A percentile compares a stretch with the other conserved stretches of the same genome.
Conservation (phyloP, 495 filamentous ascomycete genomes). For the Aspergillus diversus region DNA sequence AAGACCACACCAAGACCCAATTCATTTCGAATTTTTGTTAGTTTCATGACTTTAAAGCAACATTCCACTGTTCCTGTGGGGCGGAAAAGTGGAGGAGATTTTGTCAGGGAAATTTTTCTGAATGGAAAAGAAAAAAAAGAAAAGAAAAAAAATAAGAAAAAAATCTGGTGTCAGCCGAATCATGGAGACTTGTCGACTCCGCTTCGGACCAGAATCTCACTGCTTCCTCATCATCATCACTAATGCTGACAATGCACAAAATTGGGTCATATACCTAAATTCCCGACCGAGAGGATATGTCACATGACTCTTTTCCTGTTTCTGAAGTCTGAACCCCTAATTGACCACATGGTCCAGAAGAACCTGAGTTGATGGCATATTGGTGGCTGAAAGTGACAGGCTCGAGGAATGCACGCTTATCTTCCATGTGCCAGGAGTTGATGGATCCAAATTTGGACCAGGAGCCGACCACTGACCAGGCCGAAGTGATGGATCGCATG, state of each 20-base stretch:
- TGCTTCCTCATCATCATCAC: background rate
- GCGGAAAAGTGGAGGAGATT: background rate
- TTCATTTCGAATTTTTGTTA: background rate
- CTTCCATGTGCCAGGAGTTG: no score
- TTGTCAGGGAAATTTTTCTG: background rate
- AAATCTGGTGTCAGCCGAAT: background rate
- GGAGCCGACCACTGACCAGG: no score
- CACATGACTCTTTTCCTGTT: background rate
- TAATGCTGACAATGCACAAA: background rate
- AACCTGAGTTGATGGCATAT: no score
- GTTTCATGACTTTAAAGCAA: background rate
- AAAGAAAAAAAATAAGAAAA: no score
- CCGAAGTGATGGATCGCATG: no score
- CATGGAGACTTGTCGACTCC: background rate
- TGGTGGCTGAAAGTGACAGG: no score
- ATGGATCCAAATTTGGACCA: no score
- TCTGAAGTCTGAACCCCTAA: background rate
- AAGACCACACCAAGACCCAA: background rate
- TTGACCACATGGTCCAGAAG: no score
- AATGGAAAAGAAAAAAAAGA: background rate
- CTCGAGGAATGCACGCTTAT: no score
- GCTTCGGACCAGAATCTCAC: background rate
- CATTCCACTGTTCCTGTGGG: background rate
- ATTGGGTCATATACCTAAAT: background rate
- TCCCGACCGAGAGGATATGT: background rate